Percentiles rank a stretch among this genome's conserved stretches.
phyloP scores from a whole-genome alignment of 129 eudicot genomes.

The Saussurea involucrata region DNA sequence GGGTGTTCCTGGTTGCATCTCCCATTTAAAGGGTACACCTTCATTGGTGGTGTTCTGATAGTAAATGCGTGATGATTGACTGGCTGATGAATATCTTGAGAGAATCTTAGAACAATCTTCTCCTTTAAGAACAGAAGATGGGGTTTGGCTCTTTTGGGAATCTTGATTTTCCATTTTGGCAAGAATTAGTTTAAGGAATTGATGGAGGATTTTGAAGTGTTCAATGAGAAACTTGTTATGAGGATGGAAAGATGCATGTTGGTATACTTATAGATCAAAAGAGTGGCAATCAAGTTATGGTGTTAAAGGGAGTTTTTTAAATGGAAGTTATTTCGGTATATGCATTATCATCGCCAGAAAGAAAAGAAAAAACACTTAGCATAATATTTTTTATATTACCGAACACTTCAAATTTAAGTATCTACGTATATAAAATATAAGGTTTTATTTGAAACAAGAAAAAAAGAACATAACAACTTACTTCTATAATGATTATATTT shows the following conservation, averaged over 20 bases:
- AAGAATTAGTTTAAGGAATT: slow-evolving; percentile 6
- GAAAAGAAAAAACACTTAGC: background rate
- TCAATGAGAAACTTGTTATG: slow-evolving; percentile 14
- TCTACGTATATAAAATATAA: background rate
- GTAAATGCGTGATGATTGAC: slow-evolving; percentile 64
- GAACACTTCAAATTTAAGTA: background rate
- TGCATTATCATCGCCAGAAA: background rate
- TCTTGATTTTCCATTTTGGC: slow-evolving; percentile 31
- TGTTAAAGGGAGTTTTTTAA: background rate
- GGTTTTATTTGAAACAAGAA: background rate
- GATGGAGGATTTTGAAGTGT: slow-evolving; percentile 5
- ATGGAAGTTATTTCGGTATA: background rate
- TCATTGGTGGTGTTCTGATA: slow-evolving; percentile 45
- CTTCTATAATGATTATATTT: background rate
- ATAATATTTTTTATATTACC: background rate
- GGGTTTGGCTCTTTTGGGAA: slow-evolving; percentile 19
- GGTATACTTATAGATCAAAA: slow-evolving; percentile 25
- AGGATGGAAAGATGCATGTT: slow-evolving; percentile 19
- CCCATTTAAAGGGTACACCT: slow-evolving; percentile 88
- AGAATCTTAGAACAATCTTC: slow-evolving; percentile 44
- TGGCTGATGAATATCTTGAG: slow-evolving; percentile 49
- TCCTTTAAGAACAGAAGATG: slow-evolving; percentile 31
- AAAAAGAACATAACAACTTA: background rate
- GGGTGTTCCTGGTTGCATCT: slow-evolving; percentile 80
- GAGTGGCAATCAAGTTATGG: slow-evolving; percentile 18